Percentiles rank a stretch among this genome's conserved stretches.
Evolutionary conservation across 108 stramenopile genomes (phyloP).

Genomic region (Cyclotella cryptica): DNA sequence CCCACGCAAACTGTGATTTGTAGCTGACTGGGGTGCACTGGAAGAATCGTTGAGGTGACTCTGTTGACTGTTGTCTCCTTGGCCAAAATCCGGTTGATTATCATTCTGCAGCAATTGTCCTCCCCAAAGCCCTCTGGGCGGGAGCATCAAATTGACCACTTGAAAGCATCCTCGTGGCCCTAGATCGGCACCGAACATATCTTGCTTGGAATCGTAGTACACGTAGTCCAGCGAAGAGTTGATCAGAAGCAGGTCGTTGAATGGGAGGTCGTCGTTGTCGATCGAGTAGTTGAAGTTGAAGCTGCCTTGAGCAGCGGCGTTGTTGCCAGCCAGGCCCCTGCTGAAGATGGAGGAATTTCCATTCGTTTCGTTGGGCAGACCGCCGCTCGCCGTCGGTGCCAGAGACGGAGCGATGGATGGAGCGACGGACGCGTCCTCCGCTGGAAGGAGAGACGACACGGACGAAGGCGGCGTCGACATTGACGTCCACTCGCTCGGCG

Average conservation of each 20-base stretch:
- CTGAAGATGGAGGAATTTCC: neutral
- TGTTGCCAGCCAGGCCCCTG: neutral
- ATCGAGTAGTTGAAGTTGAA: neutral
- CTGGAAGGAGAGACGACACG: neutral
- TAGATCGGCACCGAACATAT: constrained; percentile 26
- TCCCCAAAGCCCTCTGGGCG: constrained; percentile 13
- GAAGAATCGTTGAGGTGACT: neutral
- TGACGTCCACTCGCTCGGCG: neutral
- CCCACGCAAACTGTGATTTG: neutral
- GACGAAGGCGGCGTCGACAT: neutral
- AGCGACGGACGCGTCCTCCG: neutral
- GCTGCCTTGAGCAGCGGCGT: neutral
- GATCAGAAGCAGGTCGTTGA: constrained; percentile 10
- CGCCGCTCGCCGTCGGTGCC: neutral
- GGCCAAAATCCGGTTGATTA: neutral
- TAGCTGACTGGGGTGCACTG: neutral
- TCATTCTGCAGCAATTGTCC: neutral
- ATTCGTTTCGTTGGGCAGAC: neutral
- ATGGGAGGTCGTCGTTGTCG: neutral
- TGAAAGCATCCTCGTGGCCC: constrained; percentile 27
- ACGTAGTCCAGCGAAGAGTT: neutral
- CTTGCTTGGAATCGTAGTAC: constrained; percentile 37
- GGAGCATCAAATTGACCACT: constrained; percentile 30
- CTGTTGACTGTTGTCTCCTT: neutral
- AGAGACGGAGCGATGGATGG: neutral